Evolutionary conservation across 75 land plant genomes (phyloP).

Genomic region (Picea sitchensis): DNA sequence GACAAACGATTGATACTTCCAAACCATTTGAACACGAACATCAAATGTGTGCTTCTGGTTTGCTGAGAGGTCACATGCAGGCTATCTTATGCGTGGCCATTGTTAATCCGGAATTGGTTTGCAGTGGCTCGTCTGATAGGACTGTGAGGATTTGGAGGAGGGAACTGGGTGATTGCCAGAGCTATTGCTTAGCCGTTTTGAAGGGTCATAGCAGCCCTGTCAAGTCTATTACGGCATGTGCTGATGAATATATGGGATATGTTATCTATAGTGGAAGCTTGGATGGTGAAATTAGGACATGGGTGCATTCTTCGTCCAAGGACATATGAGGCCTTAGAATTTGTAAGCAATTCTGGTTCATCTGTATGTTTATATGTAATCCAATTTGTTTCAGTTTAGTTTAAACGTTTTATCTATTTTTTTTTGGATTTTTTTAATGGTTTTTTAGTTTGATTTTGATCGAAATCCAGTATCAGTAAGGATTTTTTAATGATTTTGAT

Average conservation of each 20-base stretch:
- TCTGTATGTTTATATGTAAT: too few relatives aligned
- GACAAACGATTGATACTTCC: slow-evolving; percentile 16
- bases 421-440: too few relatives aligned
- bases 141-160: slow-evolving; percentile 66
- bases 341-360: too few relatives aligned
- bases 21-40: slow-evolving; percentile 18
- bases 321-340: too few relatives aligned
- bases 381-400: too few relatives aligned
- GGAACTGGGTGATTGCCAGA: slow-evolving; percentile 6
- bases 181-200: slow-evolving; percentile 37
- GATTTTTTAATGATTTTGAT: too few relatives aligned
- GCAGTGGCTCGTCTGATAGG: slow-evolving; percentile 65
- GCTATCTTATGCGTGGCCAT: slow-evolving; percentile 60
- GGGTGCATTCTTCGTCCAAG: slow-evolving; percentile 15
- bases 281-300: slow-evolving; percentile 62
- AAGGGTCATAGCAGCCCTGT: slow-evolving; percentile 60
- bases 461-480: too few relatives aligned
- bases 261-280: slow-evolving; percentile 60
- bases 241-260: slow-evolving; percentile 8
- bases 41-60: slow-evolving; percentile 30
- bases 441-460: too few relatives aligned
- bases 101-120: slow-evolving; percentile 18
- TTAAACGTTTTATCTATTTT: too few relatives aligned
- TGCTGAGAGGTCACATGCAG: slow-evolving; percentile 53
- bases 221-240: slow-evolving; percentile 35